phyloP scores from a whole-genome alignment of 345 rosid species.

The Salix caprea region DNA sequence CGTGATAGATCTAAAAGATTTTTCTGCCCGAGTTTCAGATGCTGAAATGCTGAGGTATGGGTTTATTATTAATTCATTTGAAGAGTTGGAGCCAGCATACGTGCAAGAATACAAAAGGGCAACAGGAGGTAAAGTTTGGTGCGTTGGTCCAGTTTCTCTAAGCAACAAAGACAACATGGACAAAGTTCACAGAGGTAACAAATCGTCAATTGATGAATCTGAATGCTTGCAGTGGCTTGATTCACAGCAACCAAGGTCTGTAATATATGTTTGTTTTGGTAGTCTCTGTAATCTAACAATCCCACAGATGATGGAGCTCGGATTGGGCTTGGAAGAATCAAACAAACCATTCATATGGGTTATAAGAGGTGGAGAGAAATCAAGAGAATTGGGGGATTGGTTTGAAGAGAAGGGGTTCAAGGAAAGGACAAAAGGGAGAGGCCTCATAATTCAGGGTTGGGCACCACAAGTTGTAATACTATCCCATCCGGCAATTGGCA shows the following conservation, averaged over 20 bases:
- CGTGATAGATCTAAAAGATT: not conserved
- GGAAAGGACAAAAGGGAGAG: slow-evolving; percentile 7
- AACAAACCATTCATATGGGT: slow-evolving; percentile 15
- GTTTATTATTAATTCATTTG: slow-evolving; percentile 10
- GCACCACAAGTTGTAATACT: slow-evolving; percentile 13
- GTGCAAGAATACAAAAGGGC: not conserved
- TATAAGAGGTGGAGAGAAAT: not conserved
- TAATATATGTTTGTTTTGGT: slow-evolving; percentile 15
- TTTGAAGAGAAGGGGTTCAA: not conserved
- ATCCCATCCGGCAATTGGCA: slow-evolving; percentile 12
- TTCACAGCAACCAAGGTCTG: not conserved
- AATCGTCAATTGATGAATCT: not conserved
- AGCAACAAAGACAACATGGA: slow-evolving; percentile 10
- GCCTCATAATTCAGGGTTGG: slow-evolving; percentile 11
- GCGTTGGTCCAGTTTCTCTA: slow-evolving; percentile 17
- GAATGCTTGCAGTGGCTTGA: slow-evolving; percentile 7
- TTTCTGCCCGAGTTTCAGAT: not conserved
- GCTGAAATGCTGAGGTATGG: slow-evolving; percentile 2
- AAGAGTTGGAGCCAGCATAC: slow-evolving; percentile 13
- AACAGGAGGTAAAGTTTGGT: slow-evolving; percentile 6
- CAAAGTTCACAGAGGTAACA: slow-evolving; percentile 1
- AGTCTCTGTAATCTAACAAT: slow-evolving; percentile 9
- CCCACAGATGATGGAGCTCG: slow-evolving; percentile 8
- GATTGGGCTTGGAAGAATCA: slow-evolving; percentile 12
- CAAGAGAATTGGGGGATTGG: slow-evolving; percentile 9